Conservation (phyloP, 495 filamentous ascomycete genomes). For the Penicillium parvum region DNA sequence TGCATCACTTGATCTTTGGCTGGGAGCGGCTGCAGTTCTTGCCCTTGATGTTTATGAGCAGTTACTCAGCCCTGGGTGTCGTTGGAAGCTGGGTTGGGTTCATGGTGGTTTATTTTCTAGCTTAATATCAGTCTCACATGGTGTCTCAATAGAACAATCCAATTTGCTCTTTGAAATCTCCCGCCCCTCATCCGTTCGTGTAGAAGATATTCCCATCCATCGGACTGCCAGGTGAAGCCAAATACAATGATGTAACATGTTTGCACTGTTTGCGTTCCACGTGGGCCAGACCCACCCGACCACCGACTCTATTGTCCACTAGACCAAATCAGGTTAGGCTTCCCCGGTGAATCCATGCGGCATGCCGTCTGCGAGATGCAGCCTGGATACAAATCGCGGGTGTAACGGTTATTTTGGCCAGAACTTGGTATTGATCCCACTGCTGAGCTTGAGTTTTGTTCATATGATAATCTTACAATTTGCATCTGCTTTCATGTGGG, state of each 20-base stretch:
- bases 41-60: conserved; percentile 94
- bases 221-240: too few relatives aligned
- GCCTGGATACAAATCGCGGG: conserved; percentile 8
- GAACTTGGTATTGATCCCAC: background rate
- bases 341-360: conserved; percentile 21
- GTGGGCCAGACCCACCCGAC: conserved; percentile 32
- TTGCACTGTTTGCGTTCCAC: conserved; percentile 34
- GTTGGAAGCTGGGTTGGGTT: conserved; percentile 96
- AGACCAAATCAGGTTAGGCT: conserved; percentile 24
- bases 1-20: conserved; percentile 80
- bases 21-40: conserved; percentile 75
- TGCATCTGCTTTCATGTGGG: background rate
- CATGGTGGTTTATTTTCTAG: conserved; percentile 85
- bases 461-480: background rate
- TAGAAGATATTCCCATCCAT: too few relatives aligned
- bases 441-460: background rate
- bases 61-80: conserved; percentile 91
- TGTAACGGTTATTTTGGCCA: conserved; percentile 1
- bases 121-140: too few relatives aligned
- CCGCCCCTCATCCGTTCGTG: too few relatives aligned
- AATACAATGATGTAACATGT: conserved; percentile 23
- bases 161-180: background rate
- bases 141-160: too few relatives aligned
- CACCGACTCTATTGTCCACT: conserved; percentile 31
- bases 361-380: conserved; percentile 21